These are phyloP conservation scores for Xylariaceae sp. DNA, from an alignment of 2,329 filamentous ascomycete genomes.

Conservation along the genomic window DNA sequence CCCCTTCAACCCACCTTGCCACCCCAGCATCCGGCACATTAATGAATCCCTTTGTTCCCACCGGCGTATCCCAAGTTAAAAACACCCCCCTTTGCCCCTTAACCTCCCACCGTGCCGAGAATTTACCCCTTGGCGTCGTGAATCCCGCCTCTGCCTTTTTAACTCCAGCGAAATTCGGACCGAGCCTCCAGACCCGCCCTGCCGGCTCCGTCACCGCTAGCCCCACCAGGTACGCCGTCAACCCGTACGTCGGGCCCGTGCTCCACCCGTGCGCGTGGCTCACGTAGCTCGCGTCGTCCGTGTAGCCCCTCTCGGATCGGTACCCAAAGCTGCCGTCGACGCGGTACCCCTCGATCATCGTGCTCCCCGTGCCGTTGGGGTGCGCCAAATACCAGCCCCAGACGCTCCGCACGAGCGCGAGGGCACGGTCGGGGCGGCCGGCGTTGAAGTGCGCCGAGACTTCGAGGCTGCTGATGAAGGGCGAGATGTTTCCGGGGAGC, in stretches of 20 bases:
- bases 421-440: not conserved
- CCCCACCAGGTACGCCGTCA: no score
- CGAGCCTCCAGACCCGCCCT: no score
- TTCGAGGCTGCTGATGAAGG: conserved; percentile 2
- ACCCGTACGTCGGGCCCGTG: conserved; percentile 4
- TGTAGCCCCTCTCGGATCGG: conserved; percentile 1
- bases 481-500: conserved; percentile 1
- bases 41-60: no score
- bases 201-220: no score
- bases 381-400: conserved; percentile 3
- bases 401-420: conserved; percentile 3
- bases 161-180: no score
- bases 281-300: conserved; percentile 1
- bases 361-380: conserved; percentile 4
- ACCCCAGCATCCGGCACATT: no score
- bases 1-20: no score
- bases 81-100: no score
- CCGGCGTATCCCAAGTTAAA: no score
- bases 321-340: not conserved
- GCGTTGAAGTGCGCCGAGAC: conserved; percentile 3
- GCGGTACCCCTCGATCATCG: conserved; percentile 2
- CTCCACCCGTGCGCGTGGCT: conserved; percentile 6
- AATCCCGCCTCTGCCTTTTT: no score
- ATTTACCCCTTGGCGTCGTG: no score
- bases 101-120: no score